These are phyloP conservation scores for Phytopythium aichiense DNA, from an alignment of 352 stramenopile genomes.

Conservation along the genomic window DNA sequence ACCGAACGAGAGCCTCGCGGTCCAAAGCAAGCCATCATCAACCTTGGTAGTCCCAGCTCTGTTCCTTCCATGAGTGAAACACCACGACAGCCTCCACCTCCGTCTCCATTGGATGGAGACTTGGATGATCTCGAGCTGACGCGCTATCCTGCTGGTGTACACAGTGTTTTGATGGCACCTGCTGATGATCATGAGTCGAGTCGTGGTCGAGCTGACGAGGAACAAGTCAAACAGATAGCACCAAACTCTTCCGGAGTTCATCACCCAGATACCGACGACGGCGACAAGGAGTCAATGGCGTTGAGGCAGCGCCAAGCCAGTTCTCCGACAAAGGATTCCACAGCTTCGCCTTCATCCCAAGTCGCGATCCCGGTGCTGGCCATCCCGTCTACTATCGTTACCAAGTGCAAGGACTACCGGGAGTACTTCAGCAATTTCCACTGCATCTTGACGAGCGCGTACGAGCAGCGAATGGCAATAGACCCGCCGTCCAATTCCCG, in stretches of 20 bases:
- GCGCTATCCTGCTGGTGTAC: too few relatives aligned
- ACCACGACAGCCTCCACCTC: neutral
- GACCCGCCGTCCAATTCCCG: conserved; percentile 10
- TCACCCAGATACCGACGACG: neutral
- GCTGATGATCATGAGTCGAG: neutral
- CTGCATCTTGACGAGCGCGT: conserved; percentile 72
- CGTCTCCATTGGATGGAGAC: neutral
- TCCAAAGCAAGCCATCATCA: conserved; percentile 7
- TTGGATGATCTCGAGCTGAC: neutral
- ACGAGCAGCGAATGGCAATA: conserved; percentile 36
- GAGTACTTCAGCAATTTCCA: conserved; percentile 66
- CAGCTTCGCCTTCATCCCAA: neutral
- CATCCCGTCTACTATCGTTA: conserved; percentile 10
- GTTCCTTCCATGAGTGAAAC: neutral
- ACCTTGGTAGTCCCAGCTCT: neutral
- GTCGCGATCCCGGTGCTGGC: neutral
- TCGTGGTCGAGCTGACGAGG: neutral
- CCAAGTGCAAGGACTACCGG: conserved; percentile 46
- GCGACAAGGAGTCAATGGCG: neutral
- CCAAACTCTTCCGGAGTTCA: neutral
- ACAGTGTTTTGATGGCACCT: neutral
- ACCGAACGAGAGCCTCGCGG: neutral
- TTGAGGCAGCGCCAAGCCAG: neutral
- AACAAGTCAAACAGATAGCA: neutral
- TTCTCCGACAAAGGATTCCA: neutral